Percentiles rank a stretch among this genome's conserved stretches.
phyloP scores from a whole-genome alignment of 2,329 filamentous ascomycete species.

The Eurotiales sp. region DNA sequence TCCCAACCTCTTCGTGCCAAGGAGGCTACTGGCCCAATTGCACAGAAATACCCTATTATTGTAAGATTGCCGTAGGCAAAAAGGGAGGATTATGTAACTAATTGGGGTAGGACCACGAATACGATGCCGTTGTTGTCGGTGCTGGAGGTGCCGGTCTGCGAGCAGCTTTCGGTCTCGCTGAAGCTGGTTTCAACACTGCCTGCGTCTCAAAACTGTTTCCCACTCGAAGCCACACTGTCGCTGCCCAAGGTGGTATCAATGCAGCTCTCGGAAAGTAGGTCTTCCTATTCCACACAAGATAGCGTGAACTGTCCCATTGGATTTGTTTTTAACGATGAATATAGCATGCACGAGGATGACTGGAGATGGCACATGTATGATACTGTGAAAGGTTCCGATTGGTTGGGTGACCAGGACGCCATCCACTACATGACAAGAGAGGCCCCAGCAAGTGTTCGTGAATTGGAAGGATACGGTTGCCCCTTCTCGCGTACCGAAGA shows the following conservation, averaged over 20 bases:
- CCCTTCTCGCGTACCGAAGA: constrained; percentile 91
- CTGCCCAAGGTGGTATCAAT: constrained; percentile 63
- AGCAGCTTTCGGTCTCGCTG: constrained; percentile 61
- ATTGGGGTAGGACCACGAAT: constrained; percentile 76
- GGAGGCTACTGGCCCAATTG: constrained; percentile 83
- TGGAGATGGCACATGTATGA: constrained; percentile 99
- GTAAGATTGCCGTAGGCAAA: constrained; percentile 45
- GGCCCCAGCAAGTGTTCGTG: constrained; percentile 84
- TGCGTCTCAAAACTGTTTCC: constrained; percentile 64
- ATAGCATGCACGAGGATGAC: constrained; percentile 95
- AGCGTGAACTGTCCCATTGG: not conserved
- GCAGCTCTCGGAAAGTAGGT: constrained; percentile 43
- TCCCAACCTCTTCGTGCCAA: constrained; percentile 85
- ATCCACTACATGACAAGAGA: constrained; percentile 99
- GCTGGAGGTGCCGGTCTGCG: constrained; percentile 62
- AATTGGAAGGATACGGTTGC: constrained; percentile 96
- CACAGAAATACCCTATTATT: constrained; percentile 90
- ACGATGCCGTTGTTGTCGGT: constrained; percentile 85
- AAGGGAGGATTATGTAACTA: constrained; percentile 1
- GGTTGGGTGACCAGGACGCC: constrained; percentile 94
- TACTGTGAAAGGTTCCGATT: constrained; percentile 95
- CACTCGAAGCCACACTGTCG: constrained; percentile 62
- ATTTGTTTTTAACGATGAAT: not conserved
- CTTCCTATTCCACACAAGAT: not conserved
- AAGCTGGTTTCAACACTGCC: constrained; percentile 62